Percentiles rank a stretch among this genome's conserved stretches.
These are phyloP conservation scores for Galerina marginata DNA, from an alignment of 768 basidiomycete species.

Conservation along the genomic window DNA sequence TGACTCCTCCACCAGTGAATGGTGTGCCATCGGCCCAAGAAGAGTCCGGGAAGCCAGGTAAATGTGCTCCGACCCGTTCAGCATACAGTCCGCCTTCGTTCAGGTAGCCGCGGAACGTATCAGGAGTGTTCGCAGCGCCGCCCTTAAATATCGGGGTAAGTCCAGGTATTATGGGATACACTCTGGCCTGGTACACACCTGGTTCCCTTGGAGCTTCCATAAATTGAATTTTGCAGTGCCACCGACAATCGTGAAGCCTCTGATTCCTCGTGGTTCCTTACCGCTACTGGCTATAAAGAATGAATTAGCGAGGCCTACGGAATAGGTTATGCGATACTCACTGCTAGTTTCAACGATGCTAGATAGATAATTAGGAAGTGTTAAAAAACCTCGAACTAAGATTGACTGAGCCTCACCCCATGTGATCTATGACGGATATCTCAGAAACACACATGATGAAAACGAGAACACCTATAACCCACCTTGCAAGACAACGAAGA, in stretches of 20 bases:
- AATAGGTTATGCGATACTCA: conserved; percentile 23
- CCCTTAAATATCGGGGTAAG: conserved; percentile 4
- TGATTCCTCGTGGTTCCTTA: conserved; percentile 54
- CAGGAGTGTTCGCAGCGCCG: conserved; percentile 26
- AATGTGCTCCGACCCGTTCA: conserved; percentile 76
- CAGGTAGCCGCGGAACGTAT: conserved; percentile 47
- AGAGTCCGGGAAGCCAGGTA: conserved; percentile 70
- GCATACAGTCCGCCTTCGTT: conserved; percentile 75
- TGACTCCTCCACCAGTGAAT: conserved; percentile 61
- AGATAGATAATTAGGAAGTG: conserved; percentile 1
- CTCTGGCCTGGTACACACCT: conserved; percentile 51
- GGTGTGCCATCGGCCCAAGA: conserved; percentile 58
- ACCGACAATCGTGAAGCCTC: conserved; percentile 49
- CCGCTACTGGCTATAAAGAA: conserved; percentile 46
- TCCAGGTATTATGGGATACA: no score
- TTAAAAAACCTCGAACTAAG: background rate
- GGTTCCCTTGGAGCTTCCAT: conserved; percentile 76
- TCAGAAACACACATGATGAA: background rate
- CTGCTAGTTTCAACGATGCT: conserved; percentile 56
- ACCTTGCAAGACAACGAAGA: conserved; percentile 46
- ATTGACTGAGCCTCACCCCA: conserved; percentile 41
- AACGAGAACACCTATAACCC: background rate
- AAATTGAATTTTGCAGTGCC: conserved; percentile 51
- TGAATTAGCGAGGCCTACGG: background rate
- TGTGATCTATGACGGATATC: conserved; percentile 44